A percentile compares a stretch with the other conserved stretches of the same genome.
Evolutionary conservation across 305 asterid species (phyloP).

Genomic region (Fraxinus floribunda): DNA sequence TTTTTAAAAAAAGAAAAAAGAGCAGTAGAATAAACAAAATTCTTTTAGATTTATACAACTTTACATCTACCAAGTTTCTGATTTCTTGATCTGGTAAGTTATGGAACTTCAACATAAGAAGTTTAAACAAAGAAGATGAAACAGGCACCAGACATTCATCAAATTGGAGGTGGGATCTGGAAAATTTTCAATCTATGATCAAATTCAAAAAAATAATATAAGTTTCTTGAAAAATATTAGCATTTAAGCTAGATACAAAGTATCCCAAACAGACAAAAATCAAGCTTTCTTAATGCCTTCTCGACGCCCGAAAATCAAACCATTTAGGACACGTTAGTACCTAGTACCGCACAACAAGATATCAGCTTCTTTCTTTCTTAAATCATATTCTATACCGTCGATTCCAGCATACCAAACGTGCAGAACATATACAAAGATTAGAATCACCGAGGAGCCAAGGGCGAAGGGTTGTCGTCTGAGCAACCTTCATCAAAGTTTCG

Average conservation of each 20-base stretch:
- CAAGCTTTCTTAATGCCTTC: background rate
- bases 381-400: background rate
- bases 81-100: background rate
- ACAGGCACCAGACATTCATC: background rate
- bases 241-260: background rate
- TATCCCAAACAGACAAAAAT: background rate
- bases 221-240: background rate
- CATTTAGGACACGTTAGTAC: background rate
- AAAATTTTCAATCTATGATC: background rate
- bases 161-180: background rate
- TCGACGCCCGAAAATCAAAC: background rate
- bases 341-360: background rate
- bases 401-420: background rate
- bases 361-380: background rate
- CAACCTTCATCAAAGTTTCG: constrained; percentile 55
- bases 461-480: constrained; percentile 38
- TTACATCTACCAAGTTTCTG: background rate
- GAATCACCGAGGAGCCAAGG: constrained; percentile 40
- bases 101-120: background rate
- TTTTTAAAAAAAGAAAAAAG: no score
- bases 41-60: background rate
- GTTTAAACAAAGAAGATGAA: background rate
- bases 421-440: background rate
- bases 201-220: background rate
- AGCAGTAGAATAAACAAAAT: background rate